Base-by-base conservation (phyloP, 805 yeast species). In the Pichia eremophila region DNA sequence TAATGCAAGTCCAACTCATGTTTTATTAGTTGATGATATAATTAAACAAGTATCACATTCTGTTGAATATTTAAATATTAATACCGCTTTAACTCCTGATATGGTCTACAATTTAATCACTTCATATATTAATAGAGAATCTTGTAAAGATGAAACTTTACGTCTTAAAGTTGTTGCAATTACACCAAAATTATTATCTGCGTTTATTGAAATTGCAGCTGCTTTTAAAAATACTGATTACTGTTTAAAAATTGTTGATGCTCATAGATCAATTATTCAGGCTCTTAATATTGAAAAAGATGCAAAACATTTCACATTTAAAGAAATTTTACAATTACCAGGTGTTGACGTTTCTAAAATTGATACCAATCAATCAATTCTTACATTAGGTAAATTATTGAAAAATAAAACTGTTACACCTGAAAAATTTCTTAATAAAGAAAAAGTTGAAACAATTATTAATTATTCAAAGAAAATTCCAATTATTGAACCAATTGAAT, bases 321-420 rank as follows among this genome's bases (percentile, higher is more conserved):
- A 80, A 48, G 88, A 85, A 63, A 69, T 85, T 46, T 71, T 85
- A 51, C 98, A 93, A 69, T 73, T 91, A 52, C 96, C 96, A 32
- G 78, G 78, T 49, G 86, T 85, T 38, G 72, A 79, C 50, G 56
- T 68, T 14, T 66, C 72, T 38, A 66, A 68, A 19, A 57, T 85
- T 44, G 76, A 75, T 49, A 79, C 78, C 51, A 59, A 79, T 40
- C 57, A 58, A 50, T 63, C 67, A n/a, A 67, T 84, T 43, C 70
- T 73, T 46, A 83, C 84, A 50, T 60, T 85, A 44, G 90, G 93
- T 44, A 85, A 84, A 61, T 66, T 85, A 45, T 72, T 83, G 52
- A 78, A 84, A 12, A 66, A 77, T 43, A 65, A 78, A n/a, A 71
- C 75, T 42, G 74, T 72, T 19, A 78, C 80, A 43, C 78, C 78